Evolutionary conservation across 1,284 basidiomycete species (phyloP), one percentile per base, ranked within the genome.

Genomic region (Neolentinus lepideus): DNA sequence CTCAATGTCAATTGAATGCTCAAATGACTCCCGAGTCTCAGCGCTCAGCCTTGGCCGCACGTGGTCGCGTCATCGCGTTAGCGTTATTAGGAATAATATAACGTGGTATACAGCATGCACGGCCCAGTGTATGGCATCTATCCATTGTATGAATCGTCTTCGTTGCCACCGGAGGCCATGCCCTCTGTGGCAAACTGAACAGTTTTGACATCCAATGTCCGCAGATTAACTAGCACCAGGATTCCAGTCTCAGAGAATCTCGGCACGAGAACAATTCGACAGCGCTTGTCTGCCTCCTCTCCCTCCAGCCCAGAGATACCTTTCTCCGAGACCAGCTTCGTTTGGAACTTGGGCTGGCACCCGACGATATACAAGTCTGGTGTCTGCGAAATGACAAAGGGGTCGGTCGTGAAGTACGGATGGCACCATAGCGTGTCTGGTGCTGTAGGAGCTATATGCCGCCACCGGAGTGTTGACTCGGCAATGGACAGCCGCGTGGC

Each of bases 341-440:
- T 95, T 57, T 77, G 80, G 67, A 96, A 96, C 59, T 72, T 75
- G 52, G 90, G 86, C 72, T 98, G 96, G 61, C 93, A 93, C 24
- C 97, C 96, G n/a, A 97, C 77, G 60, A 97, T 77, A 67, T 97
- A 96, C 31, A 99, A 70, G 67, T 98, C 84, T 9, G 97, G 97
- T 8, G 91, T 87, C 65, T 88, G 78, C 25, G 76, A 69, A 38
- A 99, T 76, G 56, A 98, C 79, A 71, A 99, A 99, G 0, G 97
- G 97, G 68, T 99, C 97, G 9, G 75, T 74, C 36, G 84, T 78
- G 53, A 90, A 85, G 73, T 91, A 98, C 9, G 97, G 97, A 68
- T 98, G 96, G 66, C 96, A 98, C 94, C 94, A 98, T 1, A 99
- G 79, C 1, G 97, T 99, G 70, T 99, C 97, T 12, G 97, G 97